A percentile compares a stretch with the other conserved stretches of the same genome.
Evolutionary conservation across 2,329 filamentous ascomycete genomes (phyloP).

Genomic region (Exserohilum rostratum): DNA sequence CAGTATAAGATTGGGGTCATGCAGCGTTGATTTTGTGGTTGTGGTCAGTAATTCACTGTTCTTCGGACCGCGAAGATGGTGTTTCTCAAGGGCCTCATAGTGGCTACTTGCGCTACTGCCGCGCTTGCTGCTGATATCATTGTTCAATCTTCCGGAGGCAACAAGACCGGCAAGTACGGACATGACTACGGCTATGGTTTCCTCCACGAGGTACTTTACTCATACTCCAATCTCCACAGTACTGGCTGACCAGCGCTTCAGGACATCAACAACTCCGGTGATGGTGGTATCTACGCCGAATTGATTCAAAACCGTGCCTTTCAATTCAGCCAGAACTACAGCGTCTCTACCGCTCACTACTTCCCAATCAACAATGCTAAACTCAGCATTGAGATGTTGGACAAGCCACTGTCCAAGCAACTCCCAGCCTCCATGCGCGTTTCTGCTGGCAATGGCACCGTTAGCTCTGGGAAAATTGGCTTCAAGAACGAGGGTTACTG

Average conservation of each 20-base stretch:
- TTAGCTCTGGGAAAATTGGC: slow-evolving; percentile 50
- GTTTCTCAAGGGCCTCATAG: slow-evolving; percentile 26
- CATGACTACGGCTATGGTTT: slow-evolving; percentile 40
- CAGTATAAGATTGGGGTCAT: slow-evolving; percentile 10
- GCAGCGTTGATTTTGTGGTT: background rate
- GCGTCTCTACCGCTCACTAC: slow-evolving; percentile 36
- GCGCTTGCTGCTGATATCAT: slow-evolving; percentile 33
- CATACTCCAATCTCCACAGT: no score
- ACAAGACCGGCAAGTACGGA: slow-evolving; percentile 37
- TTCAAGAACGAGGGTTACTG: slow-evolving; percentile 59
- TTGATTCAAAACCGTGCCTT: slow-evolving; percentile 74
- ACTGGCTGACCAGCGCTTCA: slow-evolving; percentile 10
- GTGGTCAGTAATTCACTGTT: slow-evolving; percentile 12
- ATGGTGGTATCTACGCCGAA: slow-evolving; percentile 76
- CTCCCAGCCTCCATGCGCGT: slow-evolving; percentile 53
- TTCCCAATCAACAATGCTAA: slow-evolving; percentile 43
- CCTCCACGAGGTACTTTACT: slow-evolving; percentile 33
- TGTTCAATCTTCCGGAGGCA: slow-evolving; percentile 36
- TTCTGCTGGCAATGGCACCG: slow-evolving; percentile 43
- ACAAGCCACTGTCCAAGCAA: slow-evolving; percentile 53
- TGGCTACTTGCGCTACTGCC: slow-evolving; percentile 29
- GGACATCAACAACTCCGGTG: slow-evolving; percentile 69
- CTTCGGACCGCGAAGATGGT: slow-evolving; percentile 27
- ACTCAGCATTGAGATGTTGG: slow-evolving; percentile 48
- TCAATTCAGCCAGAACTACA: slow-evolving; percentile 54